phyloP scores from a whole-genome alignment of 2,329 filamentous ascomycete species.

The Hypoxylon sp. region DNA sequence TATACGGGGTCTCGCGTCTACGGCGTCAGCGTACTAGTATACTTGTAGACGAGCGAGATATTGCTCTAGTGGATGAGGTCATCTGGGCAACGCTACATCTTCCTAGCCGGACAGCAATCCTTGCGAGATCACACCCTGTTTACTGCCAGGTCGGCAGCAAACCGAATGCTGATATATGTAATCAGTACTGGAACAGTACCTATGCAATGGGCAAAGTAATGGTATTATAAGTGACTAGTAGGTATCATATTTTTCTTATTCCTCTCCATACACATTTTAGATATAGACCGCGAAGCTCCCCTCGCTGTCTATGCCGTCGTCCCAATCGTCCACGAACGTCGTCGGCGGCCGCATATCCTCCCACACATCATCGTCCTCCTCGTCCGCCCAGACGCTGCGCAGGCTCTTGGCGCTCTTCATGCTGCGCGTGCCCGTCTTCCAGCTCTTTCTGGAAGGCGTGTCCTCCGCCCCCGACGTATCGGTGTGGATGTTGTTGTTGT shows the following conservation, averaged over 20 bases:
- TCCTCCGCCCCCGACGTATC: neutral
- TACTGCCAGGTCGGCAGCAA: neutral
- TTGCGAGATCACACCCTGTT: neutral
- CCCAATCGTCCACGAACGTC: conserved; percentile 43
- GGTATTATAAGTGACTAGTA: conserved; percentile 29
- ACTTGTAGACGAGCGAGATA: neutral
- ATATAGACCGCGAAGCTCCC: conserved; percentile 50
- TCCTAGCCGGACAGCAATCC: neutral
- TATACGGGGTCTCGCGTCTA: neutral
- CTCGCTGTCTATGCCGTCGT: conserved; percentile 40
- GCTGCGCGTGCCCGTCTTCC: conserved; percentile 38
- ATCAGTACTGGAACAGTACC: neutral
- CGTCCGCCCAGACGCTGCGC: conserved; percentile 38
- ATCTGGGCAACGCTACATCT: neutral
- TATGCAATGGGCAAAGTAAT: conserved; percentile 20
- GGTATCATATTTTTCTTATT: conserved; percentile 28
- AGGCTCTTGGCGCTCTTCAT: conserved; percentile 43
- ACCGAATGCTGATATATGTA: too few relatives aligned
- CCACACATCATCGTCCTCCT: conserved; percentile 48
- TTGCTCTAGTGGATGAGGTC: neutral
- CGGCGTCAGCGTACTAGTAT: neutral
- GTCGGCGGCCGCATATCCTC: conserved; percentile 48
- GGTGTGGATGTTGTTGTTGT: neutral
- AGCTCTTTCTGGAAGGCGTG: conserved; percentile 35
- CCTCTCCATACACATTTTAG: conserved; percentile 33